phyloP scores from a whole-genome alignment of 192 early-diverging fungal genomes.

The Coemansia sp. region DNA sequence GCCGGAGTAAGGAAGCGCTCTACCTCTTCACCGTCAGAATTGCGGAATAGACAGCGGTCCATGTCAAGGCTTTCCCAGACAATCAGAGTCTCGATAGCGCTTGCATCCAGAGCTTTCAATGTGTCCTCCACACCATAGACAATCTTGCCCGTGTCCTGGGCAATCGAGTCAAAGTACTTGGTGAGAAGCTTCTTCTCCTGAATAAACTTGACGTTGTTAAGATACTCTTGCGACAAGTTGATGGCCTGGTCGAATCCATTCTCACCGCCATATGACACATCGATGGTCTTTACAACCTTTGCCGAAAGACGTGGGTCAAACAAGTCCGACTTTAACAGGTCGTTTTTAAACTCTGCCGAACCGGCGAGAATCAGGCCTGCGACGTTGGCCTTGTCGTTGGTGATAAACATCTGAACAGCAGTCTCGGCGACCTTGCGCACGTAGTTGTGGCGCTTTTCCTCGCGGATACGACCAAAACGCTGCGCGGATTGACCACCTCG shows the following conservation, averaged over 20 bases:
- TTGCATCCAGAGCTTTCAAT: slow-evolving; percentile 91
- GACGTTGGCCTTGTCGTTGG: slow-evolving; percentile 74
- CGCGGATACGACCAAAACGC: slow-evolving; percentile 98
- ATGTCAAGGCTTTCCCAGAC: slow-evolving; percentile 95
- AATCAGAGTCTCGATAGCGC: slow-evolving; percentile 98
- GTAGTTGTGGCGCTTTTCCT: slow-evolving; percentile 99
- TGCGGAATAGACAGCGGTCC: slow-evolving; percentile 74
- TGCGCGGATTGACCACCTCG: slow-evolving; percentile 99
- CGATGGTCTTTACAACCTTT: slow-evolving; percentile 91
- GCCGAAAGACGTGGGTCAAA: slow-evolving; percentile 89
- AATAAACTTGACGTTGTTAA: slow-evolving; percentile 97
- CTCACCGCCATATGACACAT: slow-evolving; percentile 98
- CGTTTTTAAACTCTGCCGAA: slow-evolving; percentile 99
- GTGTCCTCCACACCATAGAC: slow-evolving; percentile 97
- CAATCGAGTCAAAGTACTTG: slow-evolving; percentile 97
- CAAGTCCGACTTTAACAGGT: slow-evolving; percentile 90
- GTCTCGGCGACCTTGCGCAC: slow-evolving; percentile 97
- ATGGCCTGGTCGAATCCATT: slow-evolving; percentile 99
- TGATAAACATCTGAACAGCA: slow-evolving; percentile 94
- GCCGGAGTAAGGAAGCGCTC: slow-evolving; percentile 77
- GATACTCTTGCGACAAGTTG: slow-evolving; percentile 82
- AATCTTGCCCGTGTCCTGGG: slow-evolving; percentile 93
- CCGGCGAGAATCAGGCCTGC: slow-evolving; percentile 89
- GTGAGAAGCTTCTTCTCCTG: slow-evolving; percentile 98
- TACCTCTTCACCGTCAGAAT: slow-evolving; percentile 65